Evolutionary conservation across 805 yeast species (phyloP).

Genomic region (Schwanniomyces vanrijiae): DNA sequence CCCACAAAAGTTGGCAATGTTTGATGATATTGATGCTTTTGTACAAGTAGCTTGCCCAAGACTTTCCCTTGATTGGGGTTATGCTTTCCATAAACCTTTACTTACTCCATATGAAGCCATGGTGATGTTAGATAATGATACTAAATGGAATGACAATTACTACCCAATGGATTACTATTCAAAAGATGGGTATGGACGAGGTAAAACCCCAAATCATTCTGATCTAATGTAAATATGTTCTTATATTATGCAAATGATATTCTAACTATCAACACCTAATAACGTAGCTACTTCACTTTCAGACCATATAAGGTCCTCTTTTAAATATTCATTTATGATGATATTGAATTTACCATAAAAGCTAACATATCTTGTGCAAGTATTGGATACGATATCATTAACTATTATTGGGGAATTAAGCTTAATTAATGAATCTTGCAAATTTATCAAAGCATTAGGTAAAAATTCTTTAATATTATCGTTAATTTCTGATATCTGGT

Average conservation of each 20-base stretch:
- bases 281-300: constrained; percentile 63
- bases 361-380: constrained; percentile 49
- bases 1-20: constrained; percentile 88
- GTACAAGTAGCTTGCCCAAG: constrained; percentile 98
- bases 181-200: constrained; percentile 89
- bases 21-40: constrained; percentile 91
- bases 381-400: constrained; percentile 51
- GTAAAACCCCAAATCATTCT: constrained; percentile 57
- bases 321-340: constrained; percentile 38
- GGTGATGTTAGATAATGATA: constrained; percentile 79
- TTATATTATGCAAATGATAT: constrained; percentile 1
- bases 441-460: constrained; percentile 61
- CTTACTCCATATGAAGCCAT: constrained; percentile 95
- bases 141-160: constrained; percentile 57
- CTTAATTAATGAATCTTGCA: constrained; percentile 54
- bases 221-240: constrained; percentile 5
- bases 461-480: constrained; percentile 48
- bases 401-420: constrained; percentile 64
- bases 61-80: constrained; percentile 97
- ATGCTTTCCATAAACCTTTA: constrained; percentile 89
- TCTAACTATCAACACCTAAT: constrained; percentile 58
- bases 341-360: constrained; percentile 43
- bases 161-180: constrained; percentile 98
- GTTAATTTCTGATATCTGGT: constrained; percentile 44
- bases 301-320: constrained; percentile 49